A percentile compares a stretch with the other conserved stretches of the same genome.
These are phyloP conservation scores for Kodamaea plutei DNA, from an alignment of 1,139 yeast genomes.

Conservation along the genomic window DNA sequence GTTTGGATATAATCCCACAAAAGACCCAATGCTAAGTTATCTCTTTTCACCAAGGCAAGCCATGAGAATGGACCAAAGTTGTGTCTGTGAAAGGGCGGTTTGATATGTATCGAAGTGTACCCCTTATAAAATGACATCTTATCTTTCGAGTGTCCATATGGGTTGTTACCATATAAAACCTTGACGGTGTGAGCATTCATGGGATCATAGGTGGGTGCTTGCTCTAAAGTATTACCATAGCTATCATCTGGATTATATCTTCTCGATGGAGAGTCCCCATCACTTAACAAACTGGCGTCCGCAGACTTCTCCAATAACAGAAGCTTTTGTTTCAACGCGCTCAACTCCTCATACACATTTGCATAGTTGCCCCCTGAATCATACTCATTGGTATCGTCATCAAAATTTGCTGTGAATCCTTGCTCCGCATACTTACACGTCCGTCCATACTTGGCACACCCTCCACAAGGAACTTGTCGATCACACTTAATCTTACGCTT, in stretches of 20 bases:
- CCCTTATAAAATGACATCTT: conserved; percentile 31
- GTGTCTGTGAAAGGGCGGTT: conserved; percentile 20
- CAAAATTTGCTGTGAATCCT: too few relatives aligned
- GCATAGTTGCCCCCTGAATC: conserved; percentile 1
- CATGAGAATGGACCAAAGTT: conserved; percentile 36
- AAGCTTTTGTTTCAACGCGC: conserved; percentile 16
- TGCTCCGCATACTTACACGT: conserved; percentile 18
- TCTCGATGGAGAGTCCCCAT: too few relatives aligned
- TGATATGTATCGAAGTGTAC: conserved; percentile 23
- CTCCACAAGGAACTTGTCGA: conserved; percentile 37
- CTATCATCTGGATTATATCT: too few relatives aligned
- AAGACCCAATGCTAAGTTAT: conserved; percentile 15
- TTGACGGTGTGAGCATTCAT: conserved; percentile 1
- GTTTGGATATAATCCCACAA: conserved; percentile 18
- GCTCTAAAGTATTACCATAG: background rate
- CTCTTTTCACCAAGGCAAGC: conserved; percentile 28
- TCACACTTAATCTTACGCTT: conserved; percentile 43
- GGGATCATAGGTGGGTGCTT: background rate
- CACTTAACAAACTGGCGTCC: too few relatives aligned
- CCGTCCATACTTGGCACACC: conserved; percentile 35
- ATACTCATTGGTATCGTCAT: conserved; percentile 3
- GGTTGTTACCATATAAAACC: conserved; percentile 11
- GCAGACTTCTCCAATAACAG: conserved; percentile 11
- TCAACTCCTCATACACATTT: conserved; percentile 16
- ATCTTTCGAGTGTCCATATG: conserved; percentile 20